These are phyloP conservation scores for Phylloporus rhodoxanthus DNA, from an alignment of 768 basidiomycete genomes.

Conservation along the genomic window DNA sequence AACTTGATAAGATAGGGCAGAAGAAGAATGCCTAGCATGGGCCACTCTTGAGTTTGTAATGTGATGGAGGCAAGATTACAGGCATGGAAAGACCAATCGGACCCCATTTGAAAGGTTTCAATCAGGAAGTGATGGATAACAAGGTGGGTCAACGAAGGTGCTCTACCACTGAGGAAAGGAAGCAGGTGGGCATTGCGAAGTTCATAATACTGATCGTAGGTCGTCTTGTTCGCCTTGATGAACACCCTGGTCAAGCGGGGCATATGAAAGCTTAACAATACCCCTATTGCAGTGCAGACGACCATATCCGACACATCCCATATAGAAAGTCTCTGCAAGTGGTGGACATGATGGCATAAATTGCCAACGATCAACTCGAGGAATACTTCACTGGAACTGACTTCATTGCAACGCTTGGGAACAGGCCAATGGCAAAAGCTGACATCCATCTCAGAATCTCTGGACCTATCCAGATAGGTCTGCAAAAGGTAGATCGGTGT, in stretches of 20 bases:
- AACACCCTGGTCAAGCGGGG: conserved; percentile 10
- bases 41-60: conserved; percentile 11
- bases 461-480: conserved; percentile 7
- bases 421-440: conserved; percentile 13
- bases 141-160: conserved; percentile 9
- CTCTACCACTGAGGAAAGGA: conserved; percentile 11
- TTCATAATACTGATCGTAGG: conserved; percentile 4
- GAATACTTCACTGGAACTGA: not conserved
- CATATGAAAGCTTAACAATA: not conserved
- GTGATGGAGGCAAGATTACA: conserved; percentile 10
- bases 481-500: conserved; percentile 4
- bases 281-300: conserved; percentile 2
- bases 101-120: conserved; percentile 1
- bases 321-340: conserved; percentile 5
- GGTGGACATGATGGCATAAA: conserved; percentile 2
- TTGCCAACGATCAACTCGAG: conserved; percentile 2
- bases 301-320: conserved; percentile 15
- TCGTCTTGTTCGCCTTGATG: conserved; percentile 6
- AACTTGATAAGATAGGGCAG: conserved; percentile 16
- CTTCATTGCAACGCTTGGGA: not conserved
- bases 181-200: not conserved
- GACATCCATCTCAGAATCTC: conserved; percentile 2
- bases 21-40: not conserved
- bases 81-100: conserved; percentile 4
- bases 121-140: conserved; percentile 16